These are phyloP conservation scores for Cercospora sp. DNA, from an alignment of 2,329 filamentous ascomycete species.

Conservation along the genomic window DNA sequence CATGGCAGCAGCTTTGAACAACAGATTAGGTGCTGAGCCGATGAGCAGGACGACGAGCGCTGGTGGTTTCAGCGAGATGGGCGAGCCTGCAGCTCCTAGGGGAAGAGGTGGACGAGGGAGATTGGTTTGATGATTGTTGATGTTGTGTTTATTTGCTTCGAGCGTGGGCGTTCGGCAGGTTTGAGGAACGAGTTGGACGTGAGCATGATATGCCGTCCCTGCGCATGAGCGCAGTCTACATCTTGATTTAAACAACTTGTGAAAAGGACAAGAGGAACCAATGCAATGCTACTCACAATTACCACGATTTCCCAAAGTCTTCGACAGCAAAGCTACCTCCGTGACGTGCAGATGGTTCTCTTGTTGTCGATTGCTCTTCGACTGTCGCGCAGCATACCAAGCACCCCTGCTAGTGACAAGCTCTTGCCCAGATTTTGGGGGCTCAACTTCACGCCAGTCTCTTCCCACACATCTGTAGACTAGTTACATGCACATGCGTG, in stretches of 20 bases:
- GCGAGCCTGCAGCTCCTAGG: conserved; percentile 24
- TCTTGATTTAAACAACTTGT: no score
- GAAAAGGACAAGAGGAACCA: not conserved
- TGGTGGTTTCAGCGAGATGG: conserved; percentile 31
- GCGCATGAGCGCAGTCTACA: not conserved
- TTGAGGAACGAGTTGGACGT: not conserved
- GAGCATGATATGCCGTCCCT: not conserved
- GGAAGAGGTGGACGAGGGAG: conserved; percentile 25
- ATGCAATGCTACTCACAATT: not conserved
- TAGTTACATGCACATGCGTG: not conserved
- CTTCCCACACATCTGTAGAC: not conserved
- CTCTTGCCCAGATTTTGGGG: not conserved
- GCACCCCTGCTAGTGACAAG: not conserved
- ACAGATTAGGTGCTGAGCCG: conserved; percentile 32
- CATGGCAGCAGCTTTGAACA: conserved; percentile 32
- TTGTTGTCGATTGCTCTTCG: not conserved
- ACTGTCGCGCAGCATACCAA: not conserved
- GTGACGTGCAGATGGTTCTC: not conserved
- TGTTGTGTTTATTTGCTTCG: not conserved
- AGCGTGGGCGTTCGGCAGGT: conserved; percentile 8
- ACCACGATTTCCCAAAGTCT: not conserved
- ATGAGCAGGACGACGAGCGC: conserved; percentile 35
- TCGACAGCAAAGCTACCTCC: not conserved
- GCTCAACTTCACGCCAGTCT: not conserved
- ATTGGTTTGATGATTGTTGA: conserved; percentile 1